A percentile compares a stretch with the other conserved stretches of the same genome.
phyloP scores from a whole-genome alignment of 805 yeast species.

The Grigorovia yakushimaensis region DNA sequence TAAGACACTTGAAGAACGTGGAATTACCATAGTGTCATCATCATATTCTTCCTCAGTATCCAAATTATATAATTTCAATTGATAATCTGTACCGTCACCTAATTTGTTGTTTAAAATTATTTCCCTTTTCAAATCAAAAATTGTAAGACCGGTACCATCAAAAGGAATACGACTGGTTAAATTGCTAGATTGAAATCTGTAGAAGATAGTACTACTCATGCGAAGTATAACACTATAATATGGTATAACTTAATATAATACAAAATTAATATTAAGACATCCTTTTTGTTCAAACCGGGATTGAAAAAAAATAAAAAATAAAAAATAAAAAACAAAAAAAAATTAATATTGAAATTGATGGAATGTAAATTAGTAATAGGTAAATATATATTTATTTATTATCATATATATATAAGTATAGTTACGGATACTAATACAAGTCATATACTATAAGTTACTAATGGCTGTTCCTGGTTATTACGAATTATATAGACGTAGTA shows the following conservation, averaged over 20 bases:
- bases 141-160: constrained; percentile 95
- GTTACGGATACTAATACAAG: too few relatives aligned
- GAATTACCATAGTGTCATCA: constrained; percentile 86
- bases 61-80: constrained; percentile 59
- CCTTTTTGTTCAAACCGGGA: too few relatives aligned
- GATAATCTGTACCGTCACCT: constrained; percentile 78
- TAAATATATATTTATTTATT: too few relatives aligned
- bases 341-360: too few relatives aligned
- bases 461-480: constrained; percentile 71
- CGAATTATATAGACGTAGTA: constrained; percentile 64
- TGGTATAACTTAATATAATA: too few relatives aligned
- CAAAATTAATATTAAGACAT: too few relatives aligned
- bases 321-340: not conserved
- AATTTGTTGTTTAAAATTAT: constrained; percentile 72
- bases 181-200: constrained; percentile 76
- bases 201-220: constrained; percentile 85
- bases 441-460: too few relatives aligned
- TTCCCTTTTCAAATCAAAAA: constrained; percentile 88
- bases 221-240: too few relatives aligned
- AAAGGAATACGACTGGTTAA: constrained; percentile 69
- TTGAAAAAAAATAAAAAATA: not conserved
- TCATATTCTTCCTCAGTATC: constrained; percentile 66
- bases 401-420: too few relatives aligned
- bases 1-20: constrained; percentile 75
- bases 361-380: too few relatives aligned